Conservation (phyloP, 2,329 filamentous ascomycete genomes). For the Ophiostoma populinum region DNA sequence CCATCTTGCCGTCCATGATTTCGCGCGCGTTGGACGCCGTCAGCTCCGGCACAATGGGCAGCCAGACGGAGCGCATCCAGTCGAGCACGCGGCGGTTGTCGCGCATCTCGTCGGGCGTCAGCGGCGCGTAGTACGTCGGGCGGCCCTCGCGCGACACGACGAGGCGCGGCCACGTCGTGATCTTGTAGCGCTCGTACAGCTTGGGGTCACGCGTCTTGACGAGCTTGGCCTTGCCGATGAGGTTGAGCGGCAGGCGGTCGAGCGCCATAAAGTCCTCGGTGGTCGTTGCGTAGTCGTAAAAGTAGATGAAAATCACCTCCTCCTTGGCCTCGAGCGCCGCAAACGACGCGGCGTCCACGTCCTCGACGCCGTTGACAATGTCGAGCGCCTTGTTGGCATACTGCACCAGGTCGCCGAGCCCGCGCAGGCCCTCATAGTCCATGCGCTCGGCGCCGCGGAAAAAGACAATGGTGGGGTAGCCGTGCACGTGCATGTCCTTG, state of each 20-base stretch:
- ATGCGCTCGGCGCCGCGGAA: slow-evolving; percentile 84
- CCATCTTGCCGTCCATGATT: slow-evolving; percentile 86
- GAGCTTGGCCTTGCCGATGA: slow-evolving; percentile 81
- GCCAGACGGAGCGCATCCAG: slow-evolving; percentile 96
- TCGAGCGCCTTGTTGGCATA: slow-evolving; percentile 80
- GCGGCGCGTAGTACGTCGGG: slow-evolving; percentile 73
- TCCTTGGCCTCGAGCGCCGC: slow-evolving; percentile 78
- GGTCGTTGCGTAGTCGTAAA: slow-evolving; percentile 91
- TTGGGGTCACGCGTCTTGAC: slow-evolving; percentile 74
- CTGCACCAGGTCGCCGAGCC: slow-evolving; percentile 72
- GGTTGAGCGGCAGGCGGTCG: slow-evolving; percentile 67
- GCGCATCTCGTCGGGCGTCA: slow-evolving; percentile 83
- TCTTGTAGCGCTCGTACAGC: slow-evolving; percentile 73
- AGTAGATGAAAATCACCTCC: slow-evolving; percentile 92
- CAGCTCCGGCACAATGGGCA: slow-evolving; percentile 87
- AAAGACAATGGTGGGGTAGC: slow-evolving; percentile 81
- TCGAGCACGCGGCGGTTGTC: slow-evolving; percentile 62
- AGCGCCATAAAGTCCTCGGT: slow-evolving; percentile 81
- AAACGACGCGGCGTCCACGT: slow-evolving; percentile 63
- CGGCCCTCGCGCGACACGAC: slow-evolving; percentile 79
- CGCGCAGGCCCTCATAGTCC: slow-evolving; percentile 83
- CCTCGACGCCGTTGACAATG: slow-evolving; percentile 55
- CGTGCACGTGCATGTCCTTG: slow-evolving; percentile 66
- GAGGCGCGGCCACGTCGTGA: slow-evolving; percentile 90
- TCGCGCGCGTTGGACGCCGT: slow-evolving; percentile 82